phyloP scores from a whole-genome alignment of 2,329 filamentous ascomycete species.

The Biscogniauxia marginata region DNA sequence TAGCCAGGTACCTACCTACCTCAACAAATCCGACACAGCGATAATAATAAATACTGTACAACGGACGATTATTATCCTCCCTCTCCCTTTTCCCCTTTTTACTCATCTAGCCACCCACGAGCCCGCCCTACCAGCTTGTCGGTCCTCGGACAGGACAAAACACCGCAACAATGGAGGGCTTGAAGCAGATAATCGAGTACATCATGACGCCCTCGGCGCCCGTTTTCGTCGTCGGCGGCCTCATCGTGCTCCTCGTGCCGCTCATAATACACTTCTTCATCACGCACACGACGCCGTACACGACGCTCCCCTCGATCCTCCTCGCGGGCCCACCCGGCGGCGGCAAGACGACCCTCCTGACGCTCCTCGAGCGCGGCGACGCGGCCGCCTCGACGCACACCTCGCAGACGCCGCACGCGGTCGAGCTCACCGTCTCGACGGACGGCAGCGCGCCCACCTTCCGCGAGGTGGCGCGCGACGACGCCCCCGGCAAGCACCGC shows the following conservation, averaged over 20 bases:
- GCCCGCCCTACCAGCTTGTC: no score
- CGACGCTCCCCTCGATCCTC: constrained; percentile 71
- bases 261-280: constrained; percentile 75
- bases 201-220: constrained; percentile 59
- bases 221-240: constrained; percentile 65
- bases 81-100: constrained; percentile 6
- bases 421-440: constrained; percentile 54
- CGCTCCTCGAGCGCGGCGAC: constrained; percentile 62
- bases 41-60: no score
- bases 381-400: constrained; percentile 51
- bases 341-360: constrained; percentile 88
- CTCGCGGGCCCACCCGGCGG: constrained; percentile 77
- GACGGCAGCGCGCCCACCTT: constrained; percentile 47
- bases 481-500: constrained; percentile 54
- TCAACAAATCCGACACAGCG: no score
- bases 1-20: no score
- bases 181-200: constrained; percentile 46
- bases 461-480: constrained; percentile 54
- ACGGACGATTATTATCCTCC: no score
- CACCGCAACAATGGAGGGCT: constrained; percentile 35
- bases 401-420: constrained; percentile 47
- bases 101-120: no score
- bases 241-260: constrained; percentile 72
- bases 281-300: constrained; percentile 64
- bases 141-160: constrained; percentile 7